Evolutionary conservation across 805 yeast species (phyloP), one percentile per base, ranked within the genome.

Genomic region (Candida rishiriensis): DNA sequence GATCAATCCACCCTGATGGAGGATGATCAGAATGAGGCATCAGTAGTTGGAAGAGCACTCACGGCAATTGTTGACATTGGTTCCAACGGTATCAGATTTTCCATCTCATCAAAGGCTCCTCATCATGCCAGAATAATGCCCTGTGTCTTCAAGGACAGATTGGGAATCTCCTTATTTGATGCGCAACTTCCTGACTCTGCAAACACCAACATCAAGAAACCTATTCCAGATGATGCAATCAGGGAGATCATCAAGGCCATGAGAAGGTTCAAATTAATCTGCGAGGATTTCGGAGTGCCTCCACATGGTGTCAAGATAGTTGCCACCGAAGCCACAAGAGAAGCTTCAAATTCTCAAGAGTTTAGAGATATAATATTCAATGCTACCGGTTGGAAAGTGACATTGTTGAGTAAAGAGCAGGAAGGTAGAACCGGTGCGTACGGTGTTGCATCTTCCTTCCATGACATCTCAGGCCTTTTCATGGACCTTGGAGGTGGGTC

Each of bases 111-210:
- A 2, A 72, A 77, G 39, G 83, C 85, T 3, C 70, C 83, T 1
- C 81, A 76, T 48, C 85, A 82, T 59, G 87, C 88, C 1, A 71
- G 93, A 48, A 80, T 82, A 4, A 77, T 85, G 76, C 91, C 93
- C 1, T 81, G 88, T 57, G 80, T 84, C 10, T 85, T 79, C 64
- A 86, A 84, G 50, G 91, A 85, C 52, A 65, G 89, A 38, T 72
- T 84, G 3, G 85, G 86, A 2, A 79, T 85, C 11, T 80, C 89
- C 0, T 61, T 85, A 15, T 82, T 78, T 56, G 88, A 82, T 48
- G 80, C 76, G 0, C 85, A 81, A 53, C 70, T 59, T 56, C 70
- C 47, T 45, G 73, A 62, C 28, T 55, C 59, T 28, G 57, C 59
- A 7, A 53, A 49, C 40, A 46, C 54, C 18, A 56, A 44, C 32